A percentile compares a stretch with the other conserved stretches of the same genome.
These are phyloP conservation scores for Ceratocystiopsis brevicomis DNA, from an alignment of 2,329 filamentous ascomycete species.

Conservation along the genomic window DNA sequence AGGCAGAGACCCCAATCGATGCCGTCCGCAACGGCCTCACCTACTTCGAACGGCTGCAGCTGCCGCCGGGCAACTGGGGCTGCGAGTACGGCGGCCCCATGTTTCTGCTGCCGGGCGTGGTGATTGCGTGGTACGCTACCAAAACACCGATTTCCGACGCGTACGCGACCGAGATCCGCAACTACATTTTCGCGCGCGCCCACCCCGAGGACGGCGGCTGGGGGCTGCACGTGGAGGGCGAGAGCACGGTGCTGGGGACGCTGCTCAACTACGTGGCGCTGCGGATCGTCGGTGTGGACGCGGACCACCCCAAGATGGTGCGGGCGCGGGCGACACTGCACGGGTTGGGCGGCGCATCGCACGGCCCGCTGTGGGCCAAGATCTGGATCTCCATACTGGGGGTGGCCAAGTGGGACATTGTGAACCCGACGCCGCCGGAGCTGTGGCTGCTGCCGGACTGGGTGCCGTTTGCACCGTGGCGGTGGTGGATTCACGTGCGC, in stretches of 20 bases:
- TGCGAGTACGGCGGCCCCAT: constrained; percentile 97
- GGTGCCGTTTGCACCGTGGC: constrained; percentile 76
- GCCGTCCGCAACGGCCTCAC: constrained; percentile 64
- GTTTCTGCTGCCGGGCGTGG: constrained; percentile 76
- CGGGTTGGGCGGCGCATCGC: constrained; percentile 65
- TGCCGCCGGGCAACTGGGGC: constrained; percentile 80
- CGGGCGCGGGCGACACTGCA: constrained; percentile 71
- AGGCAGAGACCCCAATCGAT: constrained; percentile 53
- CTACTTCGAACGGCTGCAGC: constrained; percentile 80
- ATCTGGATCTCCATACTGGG: constrained; percentile 82
- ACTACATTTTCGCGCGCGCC: constrained; percentile 75
- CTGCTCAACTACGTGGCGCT: constrained; percentile 70
- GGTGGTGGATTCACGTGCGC: constrained; percentile 98
- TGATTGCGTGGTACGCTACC: constrained; percentile 77
- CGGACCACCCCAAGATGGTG: constrained; percentile 69
- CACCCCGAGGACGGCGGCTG: constrained; percentile 84
- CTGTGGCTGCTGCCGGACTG: constrained; percentile 85
- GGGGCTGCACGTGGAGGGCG: constrained; percentile 88
- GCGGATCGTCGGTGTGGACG: constrained; percentile 62
- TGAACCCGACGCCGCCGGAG: constrained; percentile 87
- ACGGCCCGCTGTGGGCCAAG: constrained; percentile 89
- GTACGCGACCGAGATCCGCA: constrained; percentile 73
- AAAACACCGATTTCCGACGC: constrained; percentile 67
- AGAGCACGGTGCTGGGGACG: constrained; percentile 82
- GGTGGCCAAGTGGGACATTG: constrained; percentile 72